These are phyloP conservation scores for Phragmites australis DNA, from an alignment of 176 grass and related monocot species.

Conservation along the genomic window DNA sequence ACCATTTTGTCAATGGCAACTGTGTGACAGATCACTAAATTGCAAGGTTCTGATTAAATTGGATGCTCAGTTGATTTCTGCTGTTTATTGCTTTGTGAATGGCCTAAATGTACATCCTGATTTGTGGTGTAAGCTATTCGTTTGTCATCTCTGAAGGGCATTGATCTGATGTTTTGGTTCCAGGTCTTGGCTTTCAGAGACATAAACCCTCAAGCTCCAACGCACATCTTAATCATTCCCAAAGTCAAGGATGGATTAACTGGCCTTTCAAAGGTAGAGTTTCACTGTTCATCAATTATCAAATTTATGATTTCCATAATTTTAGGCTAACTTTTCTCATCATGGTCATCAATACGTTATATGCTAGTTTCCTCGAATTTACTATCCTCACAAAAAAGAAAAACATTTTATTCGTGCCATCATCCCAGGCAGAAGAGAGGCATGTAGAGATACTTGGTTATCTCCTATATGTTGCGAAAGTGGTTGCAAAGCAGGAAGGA, in stretches of 20 bases:
- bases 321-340: not conserved
- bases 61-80: not conserved
- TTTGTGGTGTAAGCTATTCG: not conserved
- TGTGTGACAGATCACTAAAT: not conserved
- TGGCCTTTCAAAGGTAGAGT: conserved; percentile 77
- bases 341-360: not conserved
- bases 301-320: not conserved
- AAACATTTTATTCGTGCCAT: not conserved
- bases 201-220: conserved; percentile 83
- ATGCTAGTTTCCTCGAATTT: not conserved
- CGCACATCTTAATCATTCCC: conserved; percentile 80
- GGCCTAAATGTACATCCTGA: not conserved
- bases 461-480: conserved; percentile 77
- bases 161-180: conserved; percentile 5
- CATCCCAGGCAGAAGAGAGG: conserved; percentile 78
- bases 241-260: conserved; percentile 88
- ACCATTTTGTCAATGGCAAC: not conserved
- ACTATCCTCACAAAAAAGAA: not conserved
- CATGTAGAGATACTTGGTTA: conserved; percentile 81
- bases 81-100: conserved; percentile 7
- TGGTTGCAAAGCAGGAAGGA: conserved; percentile 92
- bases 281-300: not conserved
- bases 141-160: not conserved
- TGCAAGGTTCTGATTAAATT: not conserved
- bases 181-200: conserved; percentile 93